Conservation (phyloP, 352 stramenopile genomes). For the Pythium apleroticum region DNA sequence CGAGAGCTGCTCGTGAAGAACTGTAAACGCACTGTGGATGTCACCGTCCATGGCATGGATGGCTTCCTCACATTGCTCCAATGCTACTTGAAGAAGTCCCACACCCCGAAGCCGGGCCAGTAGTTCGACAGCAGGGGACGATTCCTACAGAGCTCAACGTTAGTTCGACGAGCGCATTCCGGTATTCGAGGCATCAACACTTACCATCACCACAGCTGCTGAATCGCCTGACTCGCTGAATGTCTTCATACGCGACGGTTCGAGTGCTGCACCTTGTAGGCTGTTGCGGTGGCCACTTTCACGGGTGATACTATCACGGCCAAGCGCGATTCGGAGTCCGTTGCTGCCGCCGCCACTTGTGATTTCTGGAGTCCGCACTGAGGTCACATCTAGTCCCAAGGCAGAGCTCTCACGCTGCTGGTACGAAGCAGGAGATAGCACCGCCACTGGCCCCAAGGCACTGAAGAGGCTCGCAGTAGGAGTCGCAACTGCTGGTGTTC, state of each 20-base stretch:
- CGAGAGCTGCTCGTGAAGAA: slow-evolving; percentile 25
- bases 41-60: slow-evolving; percentile 26
- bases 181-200: not conserved
- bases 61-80: slow-evolving; percentile 28
- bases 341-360: slow-evolving; percentile 33
- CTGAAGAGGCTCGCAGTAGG: slow-evolving; percentile 54
- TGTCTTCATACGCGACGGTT: slow-evolving; percentile 20
- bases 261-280: slow-evolving; percentile 3
- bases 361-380: slow-evolving; percentile 37
- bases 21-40: slow-evolving; percentile 21
- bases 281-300: slow-evolving; percentile 40
- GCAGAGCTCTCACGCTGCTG: slow-evolving; percentile 75
- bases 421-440: slow-evolving; percentile 80
- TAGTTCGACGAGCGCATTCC: not conserved
- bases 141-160: slow-evolving; percentile 13
- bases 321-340: slow-evolving; percentile 72
- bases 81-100: slow-evolving; percentile 3
- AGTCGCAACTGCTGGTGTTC: slow-evolving; percentile 57
- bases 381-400: slow-evolving; percentile 26
- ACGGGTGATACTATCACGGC: slow-evolving; percentile 68
- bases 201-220: slow-evolving; percentile 2
- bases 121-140: slow-evolving; percentile 8
- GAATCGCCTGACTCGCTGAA: slow-evolving; percentile 17
- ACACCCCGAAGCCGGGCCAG: slow-evolving; percentile 12
- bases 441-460: slow-evolving; percentile 36